Conservation (phyloP, 305 asterid species). For the Fraxinus sp. region DNA sequence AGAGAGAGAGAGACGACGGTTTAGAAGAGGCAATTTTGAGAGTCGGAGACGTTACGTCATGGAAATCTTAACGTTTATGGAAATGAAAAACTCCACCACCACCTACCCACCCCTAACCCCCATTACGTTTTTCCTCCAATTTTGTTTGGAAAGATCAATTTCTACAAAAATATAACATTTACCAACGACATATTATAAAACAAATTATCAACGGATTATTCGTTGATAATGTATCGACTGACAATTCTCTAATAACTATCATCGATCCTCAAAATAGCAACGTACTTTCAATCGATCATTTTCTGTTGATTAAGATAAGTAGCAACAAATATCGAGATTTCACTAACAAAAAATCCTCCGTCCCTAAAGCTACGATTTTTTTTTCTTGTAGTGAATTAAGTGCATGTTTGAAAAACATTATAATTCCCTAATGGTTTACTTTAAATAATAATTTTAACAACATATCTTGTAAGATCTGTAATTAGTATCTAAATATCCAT, state of each 20-base stretch:
- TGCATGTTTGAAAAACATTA: not conserved
- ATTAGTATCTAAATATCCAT: no score
- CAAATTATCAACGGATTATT: not conserved
- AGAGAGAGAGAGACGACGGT: not conserved
- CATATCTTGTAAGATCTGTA: not conserved
- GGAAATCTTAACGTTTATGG: not conserved
- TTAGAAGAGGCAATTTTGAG: not conserved
- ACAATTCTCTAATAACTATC: not conserved
- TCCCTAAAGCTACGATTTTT: not conserved
- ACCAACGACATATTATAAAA: no score
- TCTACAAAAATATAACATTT: not conserved
- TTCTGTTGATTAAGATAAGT: not conserved
- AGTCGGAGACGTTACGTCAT: conserved; percentile 18
- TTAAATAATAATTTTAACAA: no score
- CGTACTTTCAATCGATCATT: not conserved
- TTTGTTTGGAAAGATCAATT: not conserved
- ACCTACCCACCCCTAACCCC: not conserved
- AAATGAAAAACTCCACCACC: not conserved
- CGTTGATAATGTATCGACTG: no score
- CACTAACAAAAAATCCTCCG: not conserved
- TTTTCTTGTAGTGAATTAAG: not conserved
- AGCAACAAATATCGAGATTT: not conserved
- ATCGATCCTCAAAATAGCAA: no score
- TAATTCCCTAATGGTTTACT: not conserved
- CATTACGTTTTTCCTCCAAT: not conserved